A percentile compares a stretch with the other conserved stretches of the same genome.
These are phyloP conservation scores for Lactarius sanguifluus DNA, from an alignment of 768 basidiomycete species.

Conservation along the genomic window DNA sequence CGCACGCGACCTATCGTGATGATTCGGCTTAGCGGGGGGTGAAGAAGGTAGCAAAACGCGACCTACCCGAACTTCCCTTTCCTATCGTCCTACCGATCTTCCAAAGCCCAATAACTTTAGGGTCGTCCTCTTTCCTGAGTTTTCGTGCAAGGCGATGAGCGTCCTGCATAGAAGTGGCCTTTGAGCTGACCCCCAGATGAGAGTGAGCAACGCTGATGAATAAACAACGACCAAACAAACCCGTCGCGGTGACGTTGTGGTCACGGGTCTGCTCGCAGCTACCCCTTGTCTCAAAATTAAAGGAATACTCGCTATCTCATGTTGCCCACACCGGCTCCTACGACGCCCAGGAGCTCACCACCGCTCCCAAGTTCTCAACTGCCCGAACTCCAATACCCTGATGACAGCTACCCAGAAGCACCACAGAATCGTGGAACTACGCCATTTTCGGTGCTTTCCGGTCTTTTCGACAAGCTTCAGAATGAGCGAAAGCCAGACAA, in stretches of 20 bases:
- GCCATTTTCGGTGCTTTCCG: conserved; percentile 65
- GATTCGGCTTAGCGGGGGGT: background rate
- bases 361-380: background rate
- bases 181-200: conserved; percentile 1
- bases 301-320: conserved; percentile 37
- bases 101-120: conserved; percentile 51
- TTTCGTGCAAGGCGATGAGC: conserved; percentile 25
- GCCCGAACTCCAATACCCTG: background rate
- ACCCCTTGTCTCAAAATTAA: background rate
- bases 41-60: background rate
- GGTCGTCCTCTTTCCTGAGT: conserved; percentile 35
- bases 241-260: conserved; percentile 19
- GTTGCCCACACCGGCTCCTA: conserved; percentile 68
- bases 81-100: conserved; percentile 56
- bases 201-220: background rate
- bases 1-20: conserved; percentile 73
- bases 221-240: conserved; percentile 27
- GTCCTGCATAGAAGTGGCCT: conserved; percentile 16
- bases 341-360: conserved; percentile 56
- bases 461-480: conserved; percentile 74
- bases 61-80: conserved; percentile 52
- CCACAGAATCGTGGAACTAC: conserved; percentile 68
- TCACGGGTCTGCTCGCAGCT: conserved; percentile 6
- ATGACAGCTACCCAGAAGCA: conserved; percentile 46
- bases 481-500: conserved; percentile 73